These are phyloP conservation scores for Aspergillus thermomutatus DNA, from an alignment of 2,329 filamentous ascomycete species.

Conservation along the genomic window DNA sequence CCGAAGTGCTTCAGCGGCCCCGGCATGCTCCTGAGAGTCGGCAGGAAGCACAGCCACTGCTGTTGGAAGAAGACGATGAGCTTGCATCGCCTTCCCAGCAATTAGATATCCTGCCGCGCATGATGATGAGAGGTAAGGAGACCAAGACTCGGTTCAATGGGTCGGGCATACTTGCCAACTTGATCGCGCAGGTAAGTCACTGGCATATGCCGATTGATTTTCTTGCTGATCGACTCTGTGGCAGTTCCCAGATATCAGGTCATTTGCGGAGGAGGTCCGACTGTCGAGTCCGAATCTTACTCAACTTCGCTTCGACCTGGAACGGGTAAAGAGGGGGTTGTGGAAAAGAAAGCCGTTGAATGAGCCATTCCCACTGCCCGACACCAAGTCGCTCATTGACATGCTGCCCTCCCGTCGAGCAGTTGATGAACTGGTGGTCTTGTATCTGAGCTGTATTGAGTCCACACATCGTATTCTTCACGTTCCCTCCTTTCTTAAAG, in stretches of 20 bases:
- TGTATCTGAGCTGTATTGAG: slow-evolving; percentile 41
- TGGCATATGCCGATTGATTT: background rate
- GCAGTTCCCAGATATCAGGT: slow-evolving; percentile 37
- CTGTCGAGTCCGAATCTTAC: slow-evolving; percentile 33
- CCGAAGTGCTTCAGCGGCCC: slow-evolving; percentile 27
- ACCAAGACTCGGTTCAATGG: slow-evolving; percentile 42
- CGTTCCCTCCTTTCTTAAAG: slow-evolving; percentile 38
- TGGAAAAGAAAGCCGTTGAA: slow-evolving; percentile 30
- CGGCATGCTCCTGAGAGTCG: slow-evolving; percentile 14
- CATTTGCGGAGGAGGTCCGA: slow-evolving; percentile 38
- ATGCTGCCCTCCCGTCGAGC: slow-evolving; percentile 34
- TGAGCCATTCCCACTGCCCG: slow-evolving; percentile 27
- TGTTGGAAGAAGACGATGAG: slow-evolving; percentile 16
- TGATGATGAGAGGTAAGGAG: slow-evolving; percentile 37
- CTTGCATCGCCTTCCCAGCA: slow-evolving; percentile 29
- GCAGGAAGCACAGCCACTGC: slow-evolving; percentile 9
- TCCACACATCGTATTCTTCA: slow-evolving; percentile 40
- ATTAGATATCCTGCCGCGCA: slow-evolving; percentile 30
- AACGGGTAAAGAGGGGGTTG: slow-evolving; percentile 29
- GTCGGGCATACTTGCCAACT: slow-evolving; percentile 37
- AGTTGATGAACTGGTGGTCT: slow-evolving; percentile 35
- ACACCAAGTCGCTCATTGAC: slow-evolving; percentile 26
- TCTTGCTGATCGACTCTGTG: slow-evolving; percentile 9
- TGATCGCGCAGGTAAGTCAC: slow-evolving; percentile 36
- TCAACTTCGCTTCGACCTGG: slow-evolving; percentile 31